phyloP scores from a whole-genome alignment of 495 filamentous ascomycete genomes.

The Opeltia flavorubescens region DNA sequence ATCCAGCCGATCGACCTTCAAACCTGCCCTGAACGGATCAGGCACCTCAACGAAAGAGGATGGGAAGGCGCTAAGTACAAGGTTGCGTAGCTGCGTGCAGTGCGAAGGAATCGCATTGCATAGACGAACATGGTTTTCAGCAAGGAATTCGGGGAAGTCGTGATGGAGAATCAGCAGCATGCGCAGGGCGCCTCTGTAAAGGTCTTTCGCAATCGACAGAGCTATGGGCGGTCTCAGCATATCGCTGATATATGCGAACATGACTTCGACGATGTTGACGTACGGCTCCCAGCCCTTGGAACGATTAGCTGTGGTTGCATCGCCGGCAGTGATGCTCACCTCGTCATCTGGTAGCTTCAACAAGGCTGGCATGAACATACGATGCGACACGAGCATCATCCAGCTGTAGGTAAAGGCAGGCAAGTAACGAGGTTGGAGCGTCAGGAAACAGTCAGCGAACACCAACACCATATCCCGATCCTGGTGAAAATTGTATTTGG shows the following conservation, averaged over 20 bases:
- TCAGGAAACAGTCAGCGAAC: constrained; percentile 59
- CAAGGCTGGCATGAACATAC: constrained; percentile 71
- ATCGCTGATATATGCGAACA: constrained; percentile 63
- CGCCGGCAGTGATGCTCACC: constrained; percentile 11
- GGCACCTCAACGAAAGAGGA: constrained; percentile 60
- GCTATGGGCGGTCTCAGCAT: constrained; percentile 62
- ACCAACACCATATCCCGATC: constrained; percentile 56
- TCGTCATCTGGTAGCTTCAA: constrained; percentile 52
- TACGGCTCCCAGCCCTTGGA: constrained; percentile 57
- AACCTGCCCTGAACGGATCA: constrained; percentile 63
- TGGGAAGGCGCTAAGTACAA: constrained; percentile 75
- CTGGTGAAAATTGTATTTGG: constrained; percentile 29
- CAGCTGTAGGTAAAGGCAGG: constrained; percentile 76
- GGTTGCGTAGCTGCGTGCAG: constrained; percentile 77
- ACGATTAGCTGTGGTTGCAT: constrained; percentile 7
- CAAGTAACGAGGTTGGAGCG: constrained; percentile 60
- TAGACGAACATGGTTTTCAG: constrained; percentile 71
- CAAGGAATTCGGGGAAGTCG: constrained; percentile 86
- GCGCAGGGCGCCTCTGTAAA: constrained; percentile 73
- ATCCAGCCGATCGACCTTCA: constrained; percentile 70
- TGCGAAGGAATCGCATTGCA: constrained; percentile 76
- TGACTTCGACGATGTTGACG: constrained; percentile 57
- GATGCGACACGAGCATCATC: constrained; percentile 69
- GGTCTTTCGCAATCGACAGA: constrained; percentile 56
- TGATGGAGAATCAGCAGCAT: constrained; percentile 77